phyloP scores from a whole-genome alignment of 2,329 filamentous ascomycete genomes.

The Talaromyces sp. region DNA sequence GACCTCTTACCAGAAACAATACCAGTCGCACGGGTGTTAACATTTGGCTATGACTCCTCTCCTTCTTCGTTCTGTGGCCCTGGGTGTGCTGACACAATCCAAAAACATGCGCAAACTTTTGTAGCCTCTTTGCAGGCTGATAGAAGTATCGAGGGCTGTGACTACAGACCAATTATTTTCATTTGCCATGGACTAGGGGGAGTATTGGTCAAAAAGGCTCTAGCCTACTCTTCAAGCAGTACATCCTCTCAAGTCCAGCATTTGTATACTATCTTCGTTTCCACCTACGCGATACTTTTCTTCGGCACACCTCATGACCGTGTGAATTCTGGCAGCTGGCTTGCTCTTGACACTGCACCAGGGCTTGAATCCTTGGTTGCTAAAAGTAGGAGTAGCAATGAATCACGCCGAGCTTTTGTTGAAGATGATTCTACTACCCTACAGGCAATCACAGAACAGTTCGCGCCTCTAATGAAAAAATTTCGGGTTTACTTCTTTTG shows the following conservation, averaged over 20 bases:
- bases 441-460: slow-evolving; percentile 36
- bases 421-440: slow-evolving; percentile 40
- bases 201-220: no score
- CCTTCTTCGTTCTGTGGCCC: slow-evolving; percentile 4
- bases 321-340: slow-evolving; percentile 26
- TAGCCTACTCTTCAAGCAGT: neutral
- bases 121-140: slow-evolving; percentile 31
- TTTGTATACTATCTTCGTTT: slow-evolving; percentile 28
- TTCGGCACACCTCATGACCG: slow-evolving; percentile 35
- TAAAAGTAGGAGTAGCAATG: slow-evolving; percentile 1
- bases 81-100: slow-evolving; percentile 20
- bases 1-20: slow-evolving; percentile 20
- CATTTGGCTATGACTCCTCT: slow-evolving; percentile 21
- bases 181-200: no score
- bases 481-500: slow-evolving; percentile 32
- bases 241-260: slow-evolving; percentile 26
- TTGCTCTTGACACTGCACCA: neutral
- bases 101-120: slow-evolving; percentile 30
- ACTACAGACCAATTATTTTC: slow-evolving; percentile 2
- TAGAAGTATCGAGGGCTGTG: slow-evolving; percentile 22
- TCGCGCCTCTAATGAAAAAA: slow-evolving; percentile 32
- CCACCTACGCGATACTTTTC: slow-evolving; percentile 27
- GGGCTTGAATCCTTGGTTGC: slow-evolving; percentile 28
- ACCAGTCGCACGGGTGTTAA: slow-evolving; percentile 18
- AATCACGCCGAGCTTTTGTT: slow-evolving; percentile 27